These are phyloP conservation scores for Colletotrichum sp. DNA, from an alignment of 2,329 filamentous ascomycete genomes.

Conservation along the genomic window DNA sequence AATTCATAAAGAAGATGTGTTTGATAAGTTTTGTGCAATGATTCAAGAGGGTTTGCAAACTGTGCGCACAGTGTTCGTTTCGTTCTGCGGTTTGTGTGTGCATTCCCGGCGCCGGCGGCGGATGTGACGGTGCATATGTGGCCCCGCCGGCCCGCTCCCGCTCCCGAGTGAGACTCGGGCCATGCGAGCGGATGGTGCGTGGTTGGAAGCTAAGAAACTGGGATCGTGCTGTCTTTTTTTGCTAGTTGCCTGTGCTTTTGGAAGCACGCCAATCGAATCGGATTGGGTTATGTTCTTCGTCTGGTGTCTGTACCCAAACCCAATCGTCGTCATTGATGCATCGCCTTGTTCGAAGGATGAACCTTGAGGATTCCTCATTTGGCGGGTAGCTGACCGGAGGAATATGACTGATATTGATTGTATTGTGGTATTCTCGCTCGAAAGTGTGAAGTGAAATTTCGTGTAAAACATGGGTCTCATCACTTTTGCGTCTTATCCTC, in stretches of 20 bases:
- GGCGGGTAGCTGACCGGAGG: rapidly evolving
- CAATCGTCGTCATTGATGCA: too few relatives aligned
- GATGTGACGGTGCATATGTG: not conserved
- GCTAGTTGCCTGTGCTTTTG: not conserved
- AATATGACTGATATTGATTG: not conserved
- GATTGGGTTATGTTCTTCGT: not conserved
- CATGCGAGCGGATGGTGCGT: not conserved
- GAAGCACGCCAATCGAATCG: not conserved
- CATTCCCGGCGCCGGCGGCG: not conserved
- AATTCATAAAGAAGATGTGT: not conserved
- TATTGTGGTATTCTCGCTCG: not conserved
- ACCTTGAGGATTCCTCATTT: too few relatives aligned
- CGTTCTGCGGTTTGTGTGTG: not conserved
- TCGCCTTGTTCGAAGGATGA: too few relatives aligned
- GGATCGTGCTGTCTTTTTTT: not conserved
- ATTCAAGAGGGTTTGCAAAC: not conserved
- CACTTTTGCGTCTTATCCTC: rapidly evolving
- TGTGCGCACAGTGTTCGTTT: not conserved
- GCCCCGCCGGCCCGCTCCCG: not conserved
- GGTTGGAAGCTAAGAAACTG: not conserved
- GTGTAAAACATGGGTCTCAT: not conserved
- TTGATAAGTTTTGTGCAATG: not conserved
- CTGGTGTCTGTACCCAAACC: not conserved
- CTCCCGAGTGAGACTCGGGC: not conserved
- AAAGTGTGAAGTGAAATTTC: not conserved